These are phyloP conservation scores for Leptographium lundbergii DNA, from an alignment of 2,329 filamentous ascomycete genomes.

Conservation along the genomic window DNA sequence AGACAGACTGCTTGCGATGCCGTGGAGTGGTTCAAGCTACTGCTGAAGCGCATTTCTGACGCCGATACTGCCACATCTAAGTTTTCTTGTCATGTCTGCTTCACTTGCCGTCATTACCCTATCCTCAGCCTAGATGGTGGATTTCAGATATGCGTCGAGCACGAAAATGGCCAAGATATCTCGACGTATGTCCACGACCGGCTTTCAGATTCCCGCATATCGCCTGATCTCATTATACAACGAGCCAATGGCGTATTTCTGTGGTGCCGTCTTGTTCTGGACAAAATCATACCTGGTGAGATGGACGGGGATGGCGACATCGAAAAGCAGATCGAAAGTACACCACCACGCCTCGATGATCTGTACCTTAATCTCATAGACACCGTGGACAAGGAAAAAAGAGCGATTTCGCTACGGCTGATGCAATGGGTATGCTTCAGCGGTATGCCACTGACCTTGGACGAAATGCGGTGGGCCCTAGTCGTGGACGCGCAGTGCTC, in stretches of 20 bases:
- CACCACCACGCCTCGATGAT: not conserved
- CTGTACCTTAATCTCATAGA: not conserved
- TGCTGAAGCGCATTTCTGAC: conserved; percentile 12
- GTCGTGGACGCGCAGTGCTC: not conserved
- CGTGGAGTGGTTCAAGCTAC: conserved; percentile 11
- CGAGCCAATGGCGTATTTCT: not conserved
- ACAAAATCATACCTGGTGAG: not conserved
- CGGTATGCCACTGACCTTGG: not conserved
- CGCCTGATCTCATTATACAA: not conserved
- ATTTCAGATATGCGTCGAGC: conserved; percentile 18
- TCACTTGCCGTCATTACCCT: conserved; percentile 21
- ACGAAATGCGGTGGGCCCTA: not conserved
- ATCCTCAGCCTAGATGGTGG: conserved; percentile 12
- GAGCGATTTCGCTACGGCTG: not conserved
- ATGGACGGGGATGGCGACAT: not conserved
- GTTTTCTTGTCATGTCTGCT: conserved; percentile 16
- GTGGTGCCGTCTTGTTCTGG: not conserved
- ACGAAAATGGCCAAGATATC: conserved; percentile 15
- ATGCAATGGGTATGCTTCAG: conserved; percentile 1
- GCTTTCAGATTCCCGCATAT: not conserved
- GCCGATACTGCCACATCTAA: not conserved
- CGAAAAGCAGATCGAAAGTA: not conserved
- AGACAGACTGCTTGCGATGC: conserved; percentile 13
- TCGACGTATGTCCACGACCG: conserved; percentile 15
- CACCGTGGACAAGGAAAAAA: not conserved